Evolutionary conservation across 257 asterid genomes (phyloP).

Genomic region (Primulina eburnea): DNA sequence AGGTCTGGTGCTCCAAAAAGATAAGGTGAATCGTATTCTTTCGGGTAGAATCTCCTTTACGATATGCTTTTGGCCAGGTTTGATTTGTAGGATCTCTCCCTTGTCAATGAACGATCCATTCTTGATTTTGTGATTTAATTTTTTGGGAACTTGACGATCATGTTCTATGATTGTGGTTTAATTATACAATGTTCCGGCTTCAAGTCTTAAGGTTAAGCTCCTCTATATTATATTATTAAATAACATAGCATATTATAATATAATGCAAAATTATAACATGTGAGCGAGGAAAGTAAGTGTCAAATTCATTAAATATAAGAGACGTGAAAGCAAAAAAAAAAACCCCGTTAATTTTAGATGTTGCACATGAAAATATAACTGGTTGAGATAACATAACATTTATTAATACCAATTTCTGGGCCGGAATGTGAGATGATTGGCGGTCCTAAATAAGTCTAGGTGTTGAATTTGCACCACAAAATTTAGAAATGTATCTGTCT

Average conservation of each 20-base stretch:
- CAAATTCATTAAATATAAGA: too few species aligned
- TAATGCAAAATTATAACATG: too few species aligned
- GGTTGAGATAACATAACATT: background rate
- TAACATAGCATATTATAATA: too few species aligned
- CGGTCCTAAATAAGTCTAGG: slow-evolving; percentile 33
- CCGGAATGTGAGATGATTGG: slow-evolving; percentile 21
- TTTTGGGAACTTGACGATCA: background rate
- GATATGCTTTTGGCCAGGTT: slow-evolving; percentile 21
- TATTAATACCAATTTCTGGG: slow-evolving; percentile 17
- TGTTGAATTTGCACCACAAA: slow-evolving; percentile 32
- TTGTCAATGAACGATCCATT: slow-evolving; percentile 22
- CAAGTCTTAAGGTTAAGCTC: too few species aligned
- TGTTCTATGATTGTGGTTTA: background rate
- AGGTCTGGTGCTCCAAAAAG: slow-evolving; percentile 35
- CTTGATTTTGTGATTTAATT: slow-evolving; percentile 20
- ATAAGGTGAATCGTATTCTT: slow-evolving; percentile 32
- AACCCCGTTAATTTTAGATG: too few species aligned
- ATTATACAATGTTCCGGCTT: too few species aligned
- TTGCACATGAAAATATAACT: too few species aligned
- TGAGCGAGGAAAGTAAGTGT: too few species aligned
- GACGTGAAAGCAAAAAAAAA: too few species aligned
- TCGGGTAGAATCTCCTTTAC: slow-evolving; percentile 33
- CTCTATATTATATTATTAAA: too few species aligned
- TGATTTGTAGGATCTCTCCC: slow-evolving; percentile 23
- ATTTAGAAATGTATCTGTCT: slow-evolving; percentile 21